Base-by-base conservation (phyloP, 2,329 filamentous ascomycete genomes). In the Aureobasidium melanogenum region DNA sequence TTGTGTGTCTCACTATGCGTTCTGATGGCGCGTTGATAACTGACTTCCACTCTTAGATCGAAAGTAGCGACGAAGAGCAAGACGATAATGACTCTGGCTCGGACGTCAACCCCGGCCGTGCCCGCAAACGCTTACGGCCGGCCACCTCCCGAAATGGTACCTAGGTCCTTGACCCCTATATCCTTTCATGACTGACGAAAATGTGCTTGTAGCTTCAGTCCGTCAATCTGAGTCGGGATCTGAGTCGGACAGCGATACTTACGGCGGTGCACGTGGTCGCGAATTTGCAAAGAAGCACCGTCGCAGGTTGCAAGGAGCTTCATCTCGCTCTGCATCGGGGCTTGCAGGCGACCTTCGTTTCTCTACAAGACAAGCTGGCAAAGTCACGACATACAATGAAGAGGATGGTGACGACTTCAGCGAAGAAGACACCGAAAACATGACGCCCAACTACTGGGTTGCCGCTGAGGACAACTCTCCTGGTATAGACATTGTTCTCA, bases 401-500 rank as follows among this genome's bases (percentile, higher is more conserved):
- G 85, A 88, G 63, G 84, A 85, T 15, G 80, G 84, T 62, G 77
- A 80, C 58, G 80, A 84, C 62, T 77, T 80, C 62, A 77, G 77
- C 44, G 82, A 84, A 76, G 72, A 78, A 7, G 86, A 87, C 46
- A 81, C 83, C 6, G 85, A 88, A 51, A 79, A 79, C 28, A 74
- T 82, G 67, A 87, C 85, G 1, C 85, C 88, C 5, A 85, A 83
- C 65, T 86, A 94, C 71, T 92, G 87, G 82, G 76, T 80, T 41
- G 82, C 81, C 52, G 83, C 86, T 61, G 88, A 93, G 65, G 89
- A 96, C 69, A 87, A 86, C 68, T 84, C 86, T 3, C 90, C 91
- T 19, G 91, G 91, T 67, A 91, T 99, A 66, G 94, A 99, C 72
- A 86, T 89, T 65, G 88, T 99, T 57, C 84, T 99, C 59, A 89